Base-by-base conservation (phyloP, 768 basidiomycete species). In the Dendrothele bispora region DNA sequence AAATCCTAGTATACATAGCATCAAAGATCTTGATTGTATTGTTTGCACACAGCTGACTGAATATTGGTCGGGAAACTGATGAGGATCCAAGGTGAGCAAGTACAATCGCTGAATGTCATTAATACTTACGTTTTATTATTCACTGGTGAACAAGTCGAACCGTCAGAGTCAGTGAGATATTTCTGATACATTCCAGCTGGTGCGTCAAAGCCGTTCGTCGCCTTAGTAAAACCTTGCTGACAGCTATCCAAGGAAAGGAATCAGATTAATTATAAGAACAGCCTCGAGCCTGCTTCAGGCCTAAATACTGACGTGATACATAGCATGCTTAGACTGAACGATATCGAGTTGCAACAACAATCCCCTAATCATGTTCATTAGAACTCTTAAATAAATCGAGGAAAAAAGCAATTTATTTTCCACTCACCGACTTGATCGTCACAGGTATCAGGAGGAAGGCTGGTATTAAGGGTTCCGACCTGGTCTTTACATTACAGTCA, bases 341-440 rank as follows among this genome's bases (percentile, higher is more conserved):
- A 55, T 6, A 62, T 49, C 4, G 61, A 56, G 38, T 62, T 63
- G 27, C 61, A 63, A 28, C 61, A 63, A 17, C 61, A 60, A 18
- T 51, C 50, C 27, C 49, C 61, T 63, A 20, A 36, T 25, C 14
- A 17, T 15, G 28, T 12, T 26, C 14, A 4, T 32, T 25, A 20
- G 22, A 24, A 4, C 34, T 26, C 14, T 5, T 18, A 40, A 7
- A 7, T 21, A 22, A 14, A 11, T 12, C 14, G 7, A 3, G 12
- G 8, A 15, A 26, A 28, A 17, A 34, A 5, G 18, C 14, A 32
- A n/a, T n/a, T n/a, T n/a, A n/a, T n/a, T n/a, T n/a, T n/a, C n/a
- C n/a, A n/a, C 55, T 17, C 30, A 58, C 61, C 28, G n/a, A 51
- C 35, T 43, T 63, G 57, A 41, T 58, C 57, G 30, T 55, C 50